A percentile compares a stretch with the other conserved stretches of the same genome.
Evolutionary conservation across 2,329 filamentous ascomycete genomes (phyloP).

Genomic region (Phialemoniopsis sp.): DNA sequence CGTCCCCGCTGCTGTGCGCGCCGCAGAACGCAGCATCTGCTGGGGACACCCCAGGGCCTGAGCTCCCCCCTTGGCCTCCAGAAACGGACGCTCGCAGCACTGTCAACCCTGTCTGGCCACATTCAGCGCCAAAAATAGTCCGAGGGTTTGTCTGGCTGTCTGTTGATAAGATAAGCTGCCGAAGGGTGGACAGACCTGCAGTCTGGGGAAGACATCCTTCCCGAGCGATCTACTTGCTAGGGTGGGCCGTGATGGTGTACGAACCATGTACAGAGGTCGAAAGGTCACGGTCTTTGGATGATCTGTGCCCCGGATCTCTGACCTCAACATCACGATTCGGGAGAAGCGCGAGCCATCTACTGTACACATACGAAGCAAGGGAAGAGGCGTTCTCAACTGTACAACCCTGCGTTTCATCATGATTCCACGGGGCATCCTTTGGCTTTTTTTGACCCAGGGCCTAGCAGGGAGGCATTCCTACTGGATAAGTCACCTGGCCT

Average conservation of each 20-base stretch:
- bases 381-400: no score
- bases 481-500: no score
- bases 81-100: not conserved
- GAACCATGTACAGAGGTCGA: conserved; percentile 1
- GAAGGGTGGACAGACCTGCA: conserved; percentile 1
- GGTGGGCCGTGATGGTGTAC: conserved; percentile 13
- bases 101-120: no score
- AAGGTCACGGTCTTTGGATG: not conserved
- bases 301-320: not conserved
- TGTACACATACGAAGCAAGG: no score
- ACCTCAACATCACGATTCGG: not conserved
- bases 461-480: no score
- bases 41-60: not conserved
- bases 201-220: conserved; percentile 3
- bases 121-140: conserved; percentile 8
- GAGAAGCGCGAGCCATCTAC: no score
- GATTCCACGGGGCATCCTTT: no score
- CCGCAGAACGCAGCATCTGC: no score
- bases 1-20: not conserved
- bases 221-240: not conserved
- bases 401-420: no score
- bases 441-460: no score
- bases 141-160: not conserved
- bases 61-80: not conserved
- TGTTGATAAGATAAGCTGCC: conserved; percentile 15